Conservation (phyloP, 495 filamentous ascomycete genomes). For the Annulohypoxylon maeteangense region DNA sequence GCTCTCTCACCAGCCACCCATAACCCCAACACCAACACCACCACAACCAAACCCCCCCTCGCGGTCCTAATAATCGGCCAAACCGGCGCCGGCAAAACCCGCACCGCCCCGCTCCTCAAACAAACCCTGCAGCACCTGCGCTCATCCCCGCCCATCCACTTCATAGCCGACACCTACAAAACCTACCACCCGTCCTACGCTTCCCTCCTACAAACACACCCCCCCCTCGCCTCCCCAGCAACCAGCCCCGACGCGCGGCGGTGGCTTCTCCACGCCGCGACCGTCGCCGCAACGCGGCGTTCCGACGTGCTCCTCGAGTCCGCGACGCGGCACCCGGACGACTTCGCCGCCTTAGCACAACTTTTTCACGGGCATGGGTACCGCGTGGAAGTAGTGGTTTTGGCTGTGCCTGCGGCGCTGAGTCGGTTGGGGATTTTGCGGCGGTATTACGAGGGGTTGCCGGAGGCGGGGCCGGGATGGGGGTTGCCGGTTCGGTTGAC, state of each 20-base stretch:
- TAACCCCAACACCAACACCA: neutral
- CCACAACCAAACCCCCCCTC: conserved; percentile 14
- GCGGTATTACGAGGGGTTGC: conserved; percentile 41
- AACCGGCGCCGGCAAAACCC: conserved; percentile 57
- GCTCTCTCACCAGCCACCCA: neutral
- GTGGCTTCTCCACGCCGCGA: conserved; percentile 48
- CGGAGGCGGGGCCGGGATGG: conserved; percentile 41
- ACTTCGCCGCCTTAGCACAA: conserved; percentile 44
- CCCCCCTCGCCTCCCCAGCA: conserved; percentile 44
- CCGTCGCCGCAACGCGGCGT: conserved; percentile 36
- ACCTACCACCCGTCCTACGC: conserved; percentile 53
- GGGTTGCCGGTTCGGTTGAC: conserved; percentile 49
- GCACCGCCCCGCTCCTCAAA: conserved; percentile 46
- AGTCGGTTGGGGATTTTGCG: conserved; percentile 50
- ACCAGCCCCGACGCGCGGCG: conserved; percentile 45
- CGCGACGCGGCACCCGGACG: conserved; percentile 48
- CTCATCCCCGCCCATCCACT: conserved; percentile 44
- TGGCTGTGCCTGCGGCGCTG: conserved; percentile 49
- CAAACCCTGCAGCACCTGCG: conserved; percentile 34
- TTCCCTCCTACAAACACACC: conserved; percentile 22
- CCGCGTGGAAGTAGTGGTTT: conserved; percentile 44
- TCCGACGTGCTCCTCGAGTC: conserved; percentile 49
- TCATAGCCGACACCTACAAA: conserved; percentile 59
- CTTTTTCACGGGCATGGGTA: conserved; percentile 42
- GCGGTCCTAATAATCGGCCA: conserved; percentile 55